Conservation (phyloP, 768 basidiomycete genomes). For the Leucogyrophana mollusca region DNA sequence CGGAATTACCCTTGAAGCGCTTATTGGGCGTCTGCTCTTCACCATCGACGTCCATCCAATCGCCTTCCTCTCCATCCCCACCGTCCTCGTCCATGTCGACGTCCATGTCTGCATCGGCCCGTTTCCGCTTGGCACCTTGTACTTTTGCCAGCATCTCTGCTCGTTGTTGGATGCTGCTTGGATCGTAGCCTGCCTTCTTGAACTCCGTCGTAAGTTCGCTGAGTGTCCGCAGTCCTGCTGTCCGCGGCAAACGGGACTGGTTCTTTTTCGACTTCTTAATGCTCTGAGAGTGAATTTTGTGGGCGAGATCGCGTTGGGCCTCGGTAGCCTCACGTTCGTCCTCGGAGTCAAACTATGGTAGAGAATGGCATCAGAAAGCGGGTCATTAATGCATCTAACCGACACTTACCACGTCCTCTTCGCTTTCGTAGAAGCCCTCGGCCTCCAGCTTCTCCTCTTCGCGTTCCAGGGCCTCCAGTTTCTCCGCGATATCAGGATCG, state of each 20-base stretch:
- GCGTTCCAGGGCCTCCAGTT: constrained; percentile 93
- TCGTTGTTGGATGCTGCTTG: constrained; percentile 85
- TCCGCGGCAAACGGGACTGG: constrained; percentile 74
- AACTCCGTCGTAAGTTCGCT: constrained; percentile 77
- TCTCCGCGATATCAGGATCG: constrained; percentile 95
- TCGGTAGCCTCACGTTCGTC: constrained; percentile 79
- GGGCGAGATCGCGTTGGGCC: constrained; percentile 53
- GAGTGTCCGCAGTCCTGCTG: constrained; percentile 62
- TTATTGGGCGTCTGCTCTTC: constrained; percentile 55
- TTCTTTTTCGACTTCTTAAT: constrained; percentile 90
- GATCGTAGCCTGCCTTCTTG: constrained; percentile 87
- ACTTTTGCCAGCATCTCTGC: constrained; percentile 80
- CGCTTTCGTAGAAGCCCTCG: constrained; percentile 93
- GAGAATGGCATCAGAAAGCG: constrained; percentile 1
- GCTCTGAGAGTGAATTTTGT: constrained; percentile 71
- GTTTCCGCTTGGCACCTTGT: constrained; percentile 62
- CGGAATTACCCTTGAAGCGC: constrained; percentile 60
- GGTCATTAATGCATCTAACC: background rate
- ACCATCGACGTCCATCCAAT: constrained; percentile 54
- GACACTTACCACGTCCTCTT: constrained; percentile 74
- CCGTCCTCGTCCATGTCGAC: constrained; percentile 56
- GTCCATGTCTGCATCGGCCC: constrained; percentile 50
- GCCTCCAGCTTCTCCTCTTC: constrained; percentile 94
- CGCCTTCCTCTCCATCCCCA: constrained; percentile 39
- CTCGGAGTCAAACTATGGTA: constrained; percentile 50